Evolutionary conservation across 305 asterid genomes (phyloP).

Genomic region (Coffea humblotiana): DNA sequence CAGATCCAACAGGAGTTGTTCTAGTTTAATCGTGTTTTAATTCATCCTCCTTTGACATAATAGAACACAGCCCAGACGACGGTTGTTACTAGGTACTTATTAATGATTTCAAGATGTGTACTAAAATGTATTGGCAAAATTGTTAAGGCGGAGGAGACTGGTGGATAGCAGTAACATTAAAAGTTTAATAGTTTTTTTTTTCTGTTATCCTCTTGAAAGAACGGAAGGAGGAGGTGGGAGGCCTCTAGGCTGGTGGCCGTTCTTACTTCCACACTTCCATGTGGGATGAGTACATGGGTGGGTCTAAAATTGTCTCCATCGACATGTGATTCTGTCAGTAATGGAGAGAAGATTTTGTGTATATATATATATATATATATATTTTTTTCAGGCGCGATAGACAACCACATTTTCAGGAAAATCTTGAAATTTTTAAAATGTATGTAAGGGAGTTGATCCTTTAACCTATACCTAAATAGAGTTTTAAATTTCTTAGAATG

Average conservation of each 20-base stretch:
- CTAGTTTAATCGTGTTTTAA: neutral
- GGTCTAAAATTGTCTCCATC: slow-evolving; percentile 45
- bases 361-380: too few relatives aligned
- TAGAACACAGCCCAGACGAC: slow-evolving; percentile 13
- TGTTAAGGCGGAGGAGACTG: neutral
- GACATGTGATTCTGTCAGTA: slow-evolving; percentile 65
- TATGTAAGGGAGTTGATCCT: too few relatives aligned
- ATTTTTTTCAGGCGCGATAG: too few relatives aligned
- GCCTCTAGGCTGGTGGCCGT: slow-evolving; percentile 21
- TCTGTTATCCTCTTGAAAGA: slow-evolving; percentile 9
- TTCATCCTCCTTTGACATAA: slow-evolving; percentile 12
- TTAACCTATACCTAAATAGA: too few relatives aligned
- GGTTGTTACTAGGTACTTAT: slow-evolving; percentile 6
- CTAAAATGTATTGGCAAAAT: neutral
- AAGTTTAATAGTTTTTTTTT: neutral
- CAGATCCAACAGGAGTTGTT: slow-evolving; percentile 18
- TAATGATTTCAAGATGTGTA: slow-evolving; percentile 3
- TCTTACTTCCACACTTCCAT: slow-evolving; percentile 30
- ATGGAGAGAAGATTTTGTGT: slow-evolving; percentile 3
- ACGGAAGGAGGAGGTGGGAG: slow-evolving; percentile 12
- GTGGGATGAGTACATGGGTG: slow-evolving; percentile 43
- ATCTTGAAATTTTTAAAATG: too few relatives aligned
- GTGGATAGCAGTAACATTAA: neutral
- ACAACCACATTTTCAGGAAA: too few relatives aligned
- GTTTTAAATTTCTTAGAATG: too few relatives aligned